Base-by-base conservation (phyloP, 2,329 filamentous ascomycete species). In the Microcera coccophila region DNA sequence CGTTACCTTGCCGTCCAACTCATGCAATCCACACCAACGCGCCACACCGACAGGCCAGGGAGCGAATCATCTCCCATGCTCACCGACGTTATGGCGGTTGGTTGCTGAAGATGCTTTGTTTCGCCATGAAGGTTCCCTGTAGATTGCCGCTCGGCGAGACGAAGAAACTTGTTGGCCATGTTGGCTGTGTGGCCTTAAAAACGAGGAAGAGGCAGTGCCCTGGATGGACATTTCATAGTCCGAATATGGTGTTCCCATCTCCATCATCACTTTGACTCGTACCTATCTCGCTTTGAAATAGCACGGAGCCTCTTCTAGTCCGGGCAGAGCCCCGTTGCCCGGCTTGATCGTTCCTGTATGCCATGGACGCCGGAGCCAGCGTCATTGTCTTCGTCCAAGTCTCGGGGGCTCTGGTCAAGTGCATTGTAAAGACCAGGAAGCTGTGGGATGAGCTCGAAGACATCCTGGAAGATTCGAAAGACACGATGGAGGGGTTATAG, bases 391-490 rank as follows among this genome's bases (percentile, higher is more conserved):
- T 63, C 17, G 41, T 57, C 20, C 50, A 61, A 29, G 31, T 56
- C 3, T 39, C 56, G 16, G 18, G 44, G 3, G 42, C 50, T 5
- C 53, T 61, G 20, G 53, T 40, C 5, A 55, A 50, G 26, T 47
- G 47, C 21, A 46, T 54, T 2, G 16, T 55, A 33, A 55, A 55
- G 16, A 39, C 46, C 15, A 51, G 53, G 7, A 22, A 44, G 18
- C 10, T 62, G 38, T 62, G 58, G 53, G 45, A 60, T 1, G 41
- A 61, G 20, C 28, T 61, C 21, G 26, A 55, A 19, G 45, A 57
- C 2, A 36, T 62, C 17, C 56, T 60, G 0, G 38, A 51, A 1
- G 50, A 57, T 31, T 41, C 56, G 16, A 17, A 46, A 5, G 36
- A 38, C 16, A 44, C 62, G 15, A 43, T 63, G 11, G 41, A 33